A percentile compares a stretch with the other conserved stretches of the same genome.
These are phyloP conservation scores for Favolaschia claudopus DNA, from an alignment of 768 basidiomycete genomes.

Conservation along the genomic window DNA sequence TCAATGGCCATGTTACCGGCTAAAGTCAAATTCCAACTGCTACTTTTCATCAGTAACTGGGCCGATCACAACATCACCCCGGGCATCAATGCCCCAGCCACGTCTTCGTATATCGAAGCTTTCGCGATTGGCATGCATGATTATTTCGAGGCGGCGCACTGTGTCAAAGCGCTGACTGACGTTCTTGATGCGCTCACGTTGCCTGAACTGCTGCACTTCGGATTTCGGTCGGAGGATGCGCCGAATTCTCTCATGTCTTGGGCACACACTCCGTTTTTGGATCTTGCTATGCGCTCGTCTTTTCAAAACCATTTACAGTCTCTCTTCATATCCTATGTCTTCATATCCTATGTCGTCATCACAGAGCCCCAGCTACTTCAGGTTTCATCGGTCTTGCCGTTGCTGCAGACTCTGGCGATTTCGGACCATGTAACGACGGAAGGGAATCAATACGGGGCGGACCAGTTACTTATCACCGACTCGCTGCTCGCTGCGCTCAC, in stretches of 20 bases:
- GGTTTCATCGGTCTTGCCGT: background rate
- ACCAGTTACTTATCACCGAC: background rate
- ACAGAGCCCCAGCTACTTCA: too few relatives aligned
- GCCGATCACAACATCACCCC: background rate
- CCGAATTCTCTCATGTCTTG: too few relatives aligned
- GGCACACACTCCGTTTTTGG: too few relatives aligned
- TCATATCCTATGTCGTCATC: too few relatives aligned
- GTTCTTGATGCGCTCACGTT: background rate
- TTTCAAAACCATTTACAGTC: too few relatives aligned
- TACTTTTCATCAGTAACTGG: background rate
- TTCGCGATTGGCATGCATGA: background rate
- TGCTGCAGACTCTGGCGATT: background rate
- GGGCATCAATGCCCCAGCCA: background rate
- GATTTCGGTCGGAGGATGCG: background rate
- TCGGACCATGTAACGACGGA: background rate
- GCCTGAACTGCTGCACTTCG: background rate
- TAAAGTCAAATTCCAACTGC: background rate
- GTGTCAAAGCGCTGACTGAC: background rate
- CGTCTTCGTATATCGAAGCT: background rate
- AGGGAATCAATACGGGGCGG: background rate
- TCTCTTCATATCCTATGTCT: too few relatives aligned
- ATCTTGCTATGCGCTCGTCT: too few relatives aligned
- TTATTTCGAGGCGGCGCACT: background rate
- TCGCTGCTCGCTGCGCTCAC: background rate
- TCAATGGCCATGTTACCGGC: background rate